A percentile compares a stretch with the other conserved stretches of the same genome.
phyloP scores from a whole-genome alignment of 192 early-diverging fungal species.

The Coemansia sp. region DNA sequence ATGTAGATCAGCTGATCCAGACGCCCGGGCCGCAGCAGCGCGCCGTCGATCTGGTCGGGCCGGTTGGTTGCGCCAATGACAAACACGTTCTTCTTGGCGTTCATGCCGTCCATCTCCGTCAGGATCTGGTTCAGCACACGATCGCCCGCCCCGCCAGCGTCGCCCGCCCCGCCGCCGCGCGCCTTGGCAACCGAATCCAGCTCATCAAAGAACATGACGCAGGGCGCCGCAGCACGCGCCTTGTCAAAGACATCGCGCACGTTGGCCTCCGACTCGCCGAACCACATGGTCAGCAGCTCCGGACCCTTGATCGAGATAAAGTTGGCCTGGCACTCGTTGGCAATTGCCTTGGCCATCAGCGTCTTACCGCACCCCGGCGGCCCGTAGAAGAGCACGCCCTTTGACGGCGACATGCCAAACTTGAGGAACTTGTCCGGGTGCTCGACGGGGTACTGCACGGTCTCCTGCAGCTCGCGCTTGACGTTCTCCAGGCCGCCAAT shows the following conservation, averaged over 20 bases:
- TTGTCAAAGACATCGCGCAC: constrained; percentile 99
- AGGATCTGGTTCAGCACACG: constrained; percentile 98
- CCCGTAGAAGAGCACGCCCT: constrained; percentile 98
- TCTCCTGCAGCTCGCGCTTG: constrained; percentile 97
- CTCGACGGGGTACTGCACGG: constrained; percentile 98
- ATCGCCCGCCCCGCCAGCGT: constrained; percentile 90
- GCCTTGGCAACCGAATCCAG: constrained; percentile 97
- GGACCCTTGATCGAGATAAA: constrained; percentile 99
- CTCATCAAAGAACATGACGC: constrained; percentile 99
- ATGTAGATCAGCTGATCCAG: constrained; percentile 99
- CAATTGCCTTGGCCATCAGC: constrained; percentile 97
- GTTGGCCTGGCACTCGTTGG: constrained; percentile 99
- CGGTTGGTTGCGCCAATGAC: constrained; percentile 99
- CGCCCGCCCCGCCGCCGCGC: constrained; percentile 73
- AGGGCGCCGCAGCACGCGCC: constrained; percentile 94
- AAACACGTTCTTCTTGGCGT: constrained; percentile 99
- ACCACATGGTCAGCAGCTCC: constrained; percentile 99
- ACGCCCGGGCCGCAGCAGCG: constrained; percentile 95
- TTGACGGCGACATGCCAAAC: constrained; percentile 90
- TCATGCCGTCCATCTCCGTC: constrained; percentile 99
- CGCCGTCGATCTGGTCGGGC: constrained; percentile 97
- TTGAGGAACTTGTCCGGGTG: constrained; percentile 99
- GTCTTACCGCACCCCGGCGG: constrained; percentile 99
- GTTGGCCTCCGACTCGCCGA: constrained; percentile 98
- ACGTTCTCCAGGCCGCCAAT: constrained; percentile 97